Evolutionary conservation across 306 rosid genomes (phyloP).

Genomic region (Psophocarpus tetragonolobus): DNA sequence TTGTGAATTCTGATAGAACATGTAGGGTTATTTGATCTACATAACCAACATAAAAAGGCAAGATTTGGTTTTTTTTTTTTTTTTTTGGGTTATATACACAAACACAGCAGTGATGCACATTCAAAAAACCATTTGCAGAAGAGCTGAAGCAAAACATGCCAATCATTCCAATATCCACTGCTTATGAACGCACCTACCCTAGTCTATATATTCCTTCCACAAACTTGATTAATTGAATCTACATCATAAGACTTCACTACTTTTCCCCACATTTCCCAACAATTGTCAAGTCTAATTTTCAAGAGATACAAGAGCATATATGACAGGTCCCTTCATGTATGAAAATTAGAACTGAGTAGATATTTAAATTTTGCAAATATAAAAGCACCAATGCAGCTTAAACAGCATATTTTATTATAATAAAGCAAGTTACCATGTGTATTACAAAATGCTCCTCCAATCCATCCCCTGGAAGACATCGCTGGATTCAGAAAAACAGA

Average conservation of each 20-base stretch:
- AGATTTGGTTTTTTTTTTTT: not conserved
- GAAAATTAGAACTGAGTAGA: not conserved
- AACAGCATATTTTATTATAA: conserved; percentile 9
- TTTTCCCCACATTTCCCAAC: conserved; percentile 21
- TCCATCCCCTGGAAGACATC: conserved; percentile 87
- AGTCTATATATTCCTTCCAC: not conserved
- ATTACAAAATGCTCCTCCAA: conserved; percentile 91
- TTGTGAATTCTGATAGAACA: not conserved
- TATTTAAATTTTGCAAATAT: conserved; percentile 18
- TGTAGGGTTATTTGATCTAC: not conserved
- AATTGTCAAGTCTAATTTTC: not conserved
- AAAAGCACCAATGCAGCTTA: not conserved
- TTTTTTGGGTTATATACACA: not conserved
- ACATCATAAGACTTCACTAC: not conserved
- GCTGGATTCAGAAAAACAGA: conserved; percentile 54
- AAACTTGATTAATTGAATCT: not conserved
- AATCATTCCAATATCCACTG: conserved; percentile 10
- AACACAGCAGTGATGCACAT: not conserved
- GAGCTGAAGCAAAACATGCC: not conserved
- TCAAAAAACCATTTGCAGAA: conserved; percentile 2
- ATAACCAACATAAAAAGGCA: not conserved
- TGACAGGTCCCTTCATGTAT: conserved; percentile 14
- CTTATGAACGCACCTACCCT: not conserved
- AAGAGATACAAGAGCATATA: not conserved
- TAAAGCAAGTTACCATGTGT: conserved; percentile 60